Base-by-base conservation (phyloP, 1,284 basidiomycete genomes). In the Leccinum angustisporum region DNA sequence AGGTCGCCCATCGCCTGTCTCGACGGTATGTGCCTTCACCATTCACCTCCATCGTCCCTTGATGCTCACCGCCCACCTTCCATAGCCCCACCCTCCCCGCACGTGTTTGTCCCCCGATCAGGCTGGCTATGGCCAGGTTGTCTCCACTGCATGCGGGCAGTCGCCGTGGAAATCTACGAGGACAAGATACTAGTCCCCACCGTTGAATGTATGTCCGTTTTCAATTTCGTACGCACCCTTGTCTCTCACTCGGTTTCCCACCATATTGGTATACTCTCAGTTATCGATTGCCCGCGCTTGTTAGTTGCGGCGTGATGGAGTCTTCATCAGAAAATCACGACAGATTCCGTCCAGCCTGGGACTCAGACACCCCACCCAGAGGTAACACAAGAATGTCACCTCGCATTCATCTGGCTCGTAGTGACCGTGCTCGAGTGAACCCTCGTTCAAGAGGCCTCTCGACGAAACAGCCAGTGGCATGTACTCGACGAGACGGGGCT, bases 41-140 rank as follows among this genome's bases (percentile, higher is more conserved):
- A 57, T 58, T 46, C 31, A 8, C 21, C 13, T 51, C 43, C 60
- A 54, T 51, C 27, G 54, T 53, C 18, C 36, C 53, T 55, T 56
- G 61, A 8, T 55, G 60, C 56, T 70, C 60, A 66, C 43, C 11
- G 18, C 67, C 69, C 54, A 65, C 58, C 48, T 55, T 27, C 60
- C 59, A 48, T 64, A 86, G 85, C 1, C 85, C 86, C 30, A 90
- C 83, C 52, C 92, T 93, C 70, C 91, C 91, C 11, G 79, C 60
- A 90, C 88, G 30, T 93, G 90, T 72, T 77, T 93, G 55, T 85
- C 90, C 2, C 90, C 91, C 59, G 91, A 91, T 74, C 90, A 92
- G 67, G 84, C 90, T 48, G 91, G 90, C 14, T 93, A 87, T 74
- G 91, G 91, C 21, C 90, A 92, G 69, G 86, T 92, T 52, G 83